Base-by-base conservation (phyloP, 257 asterid genomes). In the Jacaranda mimosifolia region DNA sequence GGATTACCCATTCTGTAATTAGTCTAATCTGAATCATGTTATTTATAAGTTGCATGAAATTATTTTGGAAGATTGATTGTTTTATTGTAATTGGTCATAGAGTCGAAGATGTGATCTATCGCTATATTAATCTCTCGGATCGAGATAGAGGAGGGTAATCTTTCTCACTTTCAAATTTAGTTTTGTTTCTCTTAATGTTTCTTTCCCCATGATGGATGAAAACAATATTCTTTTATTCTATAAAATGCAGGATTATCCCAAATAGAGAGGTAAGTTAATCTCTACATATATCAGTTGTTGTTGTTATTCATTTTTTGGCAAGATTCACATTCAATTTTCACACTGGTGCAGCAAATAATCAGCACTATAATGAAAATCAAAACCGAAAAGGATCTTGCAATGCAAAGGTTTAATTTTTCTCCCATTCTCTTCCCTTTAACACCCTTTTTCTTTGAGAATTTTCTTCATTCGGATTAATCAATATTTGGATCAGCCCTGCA, bases 71-170 rank as follows among this genome's bases (percentile, higher is more conserved):
- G 1, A 35, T 14, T 77, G 69, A 57, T 69, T 42, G 11, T 15
- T 53, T 49, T 3, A 45, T 73, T 65, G 52, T n/a, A 67, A 18
- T 52, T 63, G 40, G 0, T 72, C 1, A 9, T 74, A 91, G 97
- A 57, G 89, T 91, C 32, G 97, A 91, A 74, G 97, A 91, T 82
- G 97, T 91, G 74, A 84, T 91, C 19, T 85, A 85, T 14, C 91
- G 88, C 4, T 92, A 92, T 57, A 68, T 92, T 65, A 82, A 88
- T 80, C 91, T 85, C 49, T 77, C 94, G 0, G 96, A 91, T 77
- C 92, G 88, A 17, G 97, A 90, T 42, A 79, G 92, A 80, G 96
- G 88, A 81, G 90, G 90, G 97, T 92, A 87, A 62, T n/a, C 5
- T 62, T 75, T 62, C 63, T 63, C 45, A 14, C 35, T 68, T 12